Base-by-base conservation (phyloP, 1,284 basidiomycete species). In the Rhodofomes roseus region DNA sequence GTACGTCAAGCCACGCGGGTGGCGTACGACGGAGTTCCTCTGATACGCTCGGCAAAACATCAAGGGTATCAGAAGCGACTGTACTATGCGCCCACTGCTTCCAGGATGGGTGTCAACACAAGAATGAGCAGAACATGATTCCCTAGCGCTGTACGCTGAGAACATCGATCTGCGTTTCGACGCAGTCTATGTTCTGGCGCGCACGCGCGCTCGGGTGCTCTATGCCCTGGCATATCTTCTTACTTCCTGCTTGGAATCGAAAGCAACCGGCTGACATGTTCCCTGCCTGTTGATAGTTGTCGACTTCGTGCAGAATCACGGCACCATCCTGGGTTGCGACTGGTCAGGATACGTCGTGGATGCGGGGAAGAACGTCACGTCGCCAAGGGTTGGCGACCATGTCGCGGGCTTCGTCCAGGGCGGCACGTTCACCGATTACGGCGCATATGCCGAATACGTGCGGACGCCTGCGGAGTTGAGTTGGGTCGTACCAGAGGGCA, bases 371-470 rank as follows among this genome's bases (percentile, higher is more conserved):
- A 60, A 58, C 55, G 66, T 70, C 59, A 54, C 63, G 2, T 46
- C 51, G 4, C 57, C 58, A 16, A 60, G 60, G 51, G 57, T 68
- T 51, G 70, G 70, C 39, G 65, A 65, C 48, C 65, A 63, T 39
- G 70, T 67, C 54, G 68, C 66, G 11, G 67, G 67, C 9, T 67
- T 69, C 62, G 57, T 64, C 4, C 60, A 62, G 20, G 70, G 70
- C n/a, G 63, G 65, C 1, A 60, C 55, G n/a, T 70, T 57, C 53
- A 53, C 54, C n/a, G 69, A 70, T 58, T 43, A 57, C 72, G 74
- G 75, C 63, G 70, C 75, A 20, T 75, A 70, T 60, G 76, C 76
- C 20, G 72, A 81, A 64, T 81, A 78, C 66, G 62, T 75, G 53
- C 70, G 70, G 59, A 68, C 65, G 2, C 62, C 70, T 31, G 70